These are phyloP conservation scores for Hemileccinum rubropunctum DNA, from an alignment of 768 basidiomycete genomes.

Conservation along the genomic window DNA sequence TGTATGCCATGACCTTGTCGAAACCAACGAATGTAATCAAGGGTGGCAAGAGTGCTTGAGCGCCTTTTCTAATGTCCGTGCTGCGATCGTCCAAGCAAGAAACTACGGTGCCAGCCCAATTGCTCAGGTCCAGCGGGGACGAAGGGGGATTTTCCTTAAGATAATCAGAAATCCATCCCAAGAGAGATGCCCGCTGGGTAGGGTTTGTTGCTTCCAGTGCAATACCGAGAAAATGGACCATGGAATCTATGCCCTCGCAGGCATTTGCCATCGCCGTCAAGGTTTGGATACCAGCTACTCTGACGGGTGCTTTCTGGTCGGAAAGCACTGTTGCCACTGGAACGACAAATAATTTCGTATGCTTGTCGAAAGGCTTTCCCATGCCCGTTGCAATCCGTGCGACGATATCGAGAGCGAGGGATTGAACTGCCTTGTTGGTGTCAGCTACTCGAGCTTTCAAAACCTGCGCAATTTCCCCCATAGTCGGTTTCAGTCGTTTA, in stretches of 20 bases:
- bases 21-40: constrained; percentile 76
- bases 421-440: constrained; percentile 92
- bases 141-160: constrained; percentile 62
- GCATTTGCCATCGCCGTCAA: constrained; percentile 81
- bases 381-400: constrained; percentile 89
- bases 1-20: constrained; percentile 83
- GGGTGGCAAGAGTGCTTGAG: constrained; percentile 74
- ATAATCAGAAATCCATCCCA: constrained; percentile 80
- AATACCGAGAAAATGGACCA: constrained; percentile 75
- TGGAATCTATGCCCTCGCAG: constrained; percentile 78
- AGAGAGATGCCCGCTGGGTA: constrained; percentile 72
- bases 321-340: constrained; percentile 83
- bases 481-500: constrained; percentile 84
- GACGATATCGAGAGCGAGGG: constrained; percentile 86
- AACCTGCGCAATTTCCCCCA: constrained; percentile 90
- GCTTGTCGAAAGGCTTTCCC: constrained; percentile 94
- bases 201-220: constrained; percentile 88
- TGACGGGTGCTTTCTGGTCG: constrained; percentile 89
- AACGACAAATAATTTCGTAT: constrained; percentile 69
- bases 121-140: constrained; percentile 61
- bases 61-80: constrained; percentile 88
- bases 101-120: constrained; percentile 65
- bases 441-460: constrained; percentile 88
- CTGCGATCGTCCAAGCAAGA: constrained; percentile 87
- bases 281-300: constrained; percentile 72